phyloP scores from a whole-genome alignment of 805 yeast species.

The Hagleromyces aurorensis region DNA sequence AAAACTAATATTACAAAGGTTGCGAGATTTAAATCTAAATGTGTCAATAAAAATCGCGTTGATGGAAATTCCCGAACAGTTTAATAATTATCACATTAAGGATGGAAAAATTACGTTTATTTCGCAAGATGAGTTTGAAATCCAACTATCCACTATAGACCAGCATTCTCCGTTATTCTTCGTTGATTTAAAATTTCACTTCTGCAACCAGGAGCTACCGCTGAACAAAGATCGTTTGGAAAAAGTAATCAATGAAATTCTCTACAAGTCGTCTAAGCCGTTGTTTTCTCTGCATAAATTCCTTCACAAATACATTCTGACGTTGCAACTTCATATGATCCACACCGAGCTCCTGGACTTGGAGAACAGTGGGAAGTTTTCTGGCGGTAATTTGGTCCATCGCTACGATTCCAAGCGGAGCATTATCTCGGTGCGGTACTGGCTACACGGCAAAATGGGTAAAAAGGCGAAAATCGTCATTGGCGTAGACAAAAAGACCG shows the following conservation, averaged over 20 bases:
- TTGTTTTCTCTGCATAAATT: slow-evolving; percentile 25
- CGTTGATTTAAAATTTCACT: slow-evolving; percentile 65
- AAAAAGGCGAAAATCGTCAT: slow-evolving; percentile 25
- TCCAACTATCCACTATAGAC: slow-evolving; percentile 71
- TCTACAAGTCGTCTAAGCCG: slow-evolving; percentile 25
- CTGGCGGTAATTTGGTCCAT: slow-evolving; percentile 29
- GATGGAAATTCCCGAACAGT: slow-evolving; percentile 55
- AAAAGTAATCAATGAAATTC: slow-evolving; percentile 27
- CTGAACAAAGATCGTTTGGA: slow-evolving; percentile 25
- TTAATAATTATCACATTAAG: slow-evolving; percentile 52
- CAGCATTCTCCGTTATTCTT: slow-evolving; percentile 65
- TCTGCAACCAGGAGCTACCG: slow-evolving; percentile 27
- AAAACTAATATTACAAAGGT: slow-evolving; percentile 47
- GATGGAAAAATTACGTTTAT: slow-evolving; percentile 72
- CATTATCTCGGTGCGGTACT: slow-evolving; percentile 27
- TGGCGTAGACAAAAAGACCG: slow-evolving; percentile 23
- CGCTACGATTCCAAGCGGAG: slow-evolving; percentile 29
- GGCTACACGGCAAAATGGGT: slow-evolving; percentile 28
- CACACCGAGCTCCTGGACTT: slow-evolving; percentile 24
- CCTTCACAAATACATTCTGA: slow-evolving; percentile 28
- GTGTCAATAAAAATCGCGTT: slow-evolving; percentile 70
- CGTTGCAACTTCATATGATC: slow-evolving; percentile 28
- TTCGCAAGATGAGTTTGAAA: slow-evolving; percentile 57
- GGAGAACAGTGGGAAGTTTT: slow-evolving; percentile 27
- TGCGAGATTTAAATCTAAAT: slow-evolving; percentile 63